A percentile compares a stretch with the other conserved stretches of the same genome.
These are phyloP conservation scores for Graphilbum ipis-grandicollis DNA, from an alignment of 2,329 filamentous ascomycete species.

Conservation along the genomic window DNA sequence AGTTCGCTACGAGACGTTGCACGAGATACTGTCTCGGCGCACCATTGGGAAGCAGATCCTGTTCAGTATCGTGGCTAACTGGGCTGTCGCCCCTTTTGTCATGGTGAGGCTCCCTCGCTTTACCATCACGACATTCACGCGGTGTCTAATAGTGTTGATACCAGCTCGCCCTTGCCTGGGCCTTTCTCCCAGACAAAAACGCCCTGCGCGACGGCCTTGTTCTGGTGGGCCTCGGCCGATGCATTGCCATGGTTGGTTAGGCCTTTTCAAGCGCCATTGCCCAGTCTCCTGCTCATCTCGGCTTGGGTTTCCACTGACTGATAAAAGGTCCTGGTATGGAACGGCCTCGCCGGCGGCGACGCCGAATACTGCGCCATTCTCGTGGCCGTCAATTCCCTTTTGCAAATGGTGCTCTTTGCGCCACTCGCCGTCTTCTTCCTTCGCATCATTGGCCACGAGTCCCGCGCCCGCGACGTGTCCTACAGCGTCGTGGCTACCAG, in stretches of 20 bases:
- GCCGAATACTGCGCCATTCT: conserved; percentile 69
- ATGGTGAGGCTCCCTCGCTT: conserved; percentile 41
- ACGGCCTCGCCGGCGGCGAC: conserved; percentile 49
- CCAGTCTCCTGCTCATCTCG: neutral
- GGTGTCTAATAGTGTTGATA: neutral
- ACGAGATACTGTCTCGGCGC: conserved; percentile 41
- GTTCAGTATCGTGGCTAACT: conserved; percentile 64
- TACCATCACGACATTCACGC: neutral
- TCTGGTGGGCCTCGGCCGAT: conserved; percentile 67
- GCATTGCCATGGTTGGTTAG: conserved; percentile 62
- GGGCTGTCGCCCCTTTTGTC: conserved; percentile 64
- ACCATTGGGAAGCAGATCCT: conserved; percentile 62
- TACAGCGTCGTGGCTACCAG: conserved; percentile 60
- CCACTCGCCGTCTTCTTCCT: conserved; percentile 55
- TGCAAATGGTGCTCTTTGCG: conserved; percentile 59
- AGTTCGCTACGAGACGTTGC: conserved; percentile 60
- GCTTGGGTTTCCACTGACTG: too few relatives aligned
- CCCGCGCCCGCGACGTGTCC: conserved; percentile 19
- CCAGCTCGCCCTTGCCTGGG: conserved; percentile 50
- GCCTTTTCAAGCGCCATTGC: neutral
- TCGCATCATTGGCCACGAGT: conserved; percentile 40
- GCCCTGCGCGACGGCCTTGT: conserved; percentile 51
- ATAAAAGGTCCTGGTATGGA: conserved; percentile 49
- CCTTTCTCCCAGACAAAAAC: conserved; percentile 41
- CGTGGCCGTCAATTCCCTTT: conserved; percentile 56